Evolutionary conservation across 371 early-diverging fungal genomes (phyloP).

Genomic region (Parasitella parasitica): DNA sequence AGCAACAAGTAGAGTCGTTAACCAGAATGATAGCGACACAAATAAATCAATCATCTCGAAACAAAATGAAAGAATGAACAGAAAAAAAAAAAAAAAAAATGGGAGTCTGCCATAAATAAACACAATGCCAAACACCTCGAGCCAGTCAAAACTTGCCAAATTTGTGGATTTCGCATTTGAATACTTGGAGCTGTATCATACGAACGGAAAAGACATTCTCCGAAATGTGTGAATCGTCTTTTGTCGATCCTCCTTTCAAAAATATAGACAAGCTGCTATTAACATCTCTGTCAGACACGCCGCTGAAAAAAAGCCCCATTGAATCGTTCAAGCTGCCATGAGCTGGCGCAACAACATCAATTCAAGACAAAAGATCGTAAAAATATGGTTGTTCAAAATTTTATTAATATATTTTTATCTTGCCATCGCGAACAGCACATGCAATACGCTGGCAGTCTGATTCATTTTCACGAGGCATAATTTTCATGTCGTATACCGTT

Average conservation of each 20-base stretch:
- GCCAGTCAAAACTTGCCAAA: background rate
- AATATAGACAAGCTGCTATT: too few relatives aligned
- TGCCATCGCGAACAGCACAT: slow-evolving; percentile 38
- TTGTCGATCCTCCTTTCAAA: too few relatives aligned
- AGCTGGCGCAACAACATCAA: too few relatives aligned
- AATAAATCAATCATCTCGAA: background rate
- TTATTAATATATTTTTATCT: slow-evolving; percentile 34
- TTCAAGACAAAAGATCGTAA: background rate
- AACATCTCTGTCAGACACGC: too few relatives aligned
- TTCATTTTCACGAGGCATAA: slow-evolving; percentile 8
- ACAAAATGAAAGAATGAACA: background rate
- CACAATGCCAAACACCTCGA: background rate
- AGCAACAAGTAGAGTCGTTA: slow-evolving; percentile 7
- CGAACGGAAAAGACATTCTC: background rate
- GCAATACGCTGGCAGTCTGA: slow-evolving; percentile 20
- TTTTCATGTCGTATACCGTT: slow-evolving; percentile 22
- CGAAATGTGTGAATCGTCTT: background rate
- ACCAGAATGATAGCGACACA: slow-evolving; percentile 36
- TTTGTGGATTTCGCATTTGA: background rate
- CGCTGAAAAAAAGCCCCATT: too few relatives aligned
- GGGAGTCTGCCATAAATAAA: background rate
- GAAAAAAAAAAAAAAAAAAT: background rate
- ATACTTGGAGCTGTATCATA: background rate
- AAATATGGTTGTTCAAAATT: background rate
- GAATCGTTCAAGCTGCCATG: too few relatives aligned